phyloP scores from a whole-genome alignment of 352 stramenopile genomes.

The Thalassiosira hispida region DNA sequence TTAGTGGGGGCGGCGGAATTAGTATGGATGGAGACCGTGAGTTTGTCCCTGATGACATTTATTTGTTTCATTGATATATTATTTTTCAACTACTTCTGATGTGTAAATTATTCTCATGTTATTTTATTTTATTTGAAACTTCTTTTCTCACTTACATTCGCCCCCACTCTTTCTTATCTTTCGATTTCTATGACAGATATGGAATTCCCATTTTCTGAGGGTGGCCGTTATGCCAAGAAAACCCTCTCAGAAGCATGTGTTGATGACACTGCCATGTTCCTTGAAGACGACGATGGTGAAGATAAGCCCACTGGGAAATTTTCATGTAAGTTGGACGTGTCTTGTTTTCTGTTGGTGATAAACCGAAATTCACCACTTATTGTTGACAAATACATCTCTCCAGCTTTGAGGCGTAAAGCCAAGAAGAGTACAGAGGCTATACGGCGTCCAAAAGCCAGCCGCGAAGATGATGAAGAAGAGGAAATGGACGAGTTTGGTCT shows the following conservation, averaged over 20 bases:
- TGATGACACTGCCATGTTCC: constrained; percentile 28
- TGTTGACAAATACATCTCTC: not conserved
- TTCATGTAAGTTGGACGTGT: constrained; percentile 14
- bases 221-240: constrained; percentile 40
- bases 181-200: too few relatives aligned
- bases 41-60: not conserved
- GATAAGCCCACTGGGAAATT: not conserved
- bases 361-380: not conserved
- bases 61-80: too few relatives aligned
- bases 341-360: not conserved
- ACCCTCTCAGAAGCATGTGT: constrained; percentile 45
- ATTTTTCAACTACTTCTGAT: too few relatives aligned
- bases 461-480: constrained; percentile 35
- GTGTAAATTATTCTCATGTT: too few relatives aligned
- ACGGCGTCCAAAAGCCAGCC: not conserved
- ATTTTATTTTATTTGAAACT: too few relatives aligned
- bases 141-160: too few relatives aligned
- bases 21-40: constrained; percentile 38
- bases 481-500: constrained; percentile 39
- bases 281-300: constrained; percentile 25
- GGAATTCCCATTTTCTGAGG: constrained; percentile 56
- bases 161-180: too few relatives aligned
- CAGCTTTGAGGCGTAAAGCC: constrained; percentile 11
- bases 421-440: constrained; percentile 12
- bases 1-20: constrained; percentile 1